These are phyloP conservation scores for Solanum boliviense DNA, from an alignment of 257 asterid species.

Conservation along the genomic window DNA sequence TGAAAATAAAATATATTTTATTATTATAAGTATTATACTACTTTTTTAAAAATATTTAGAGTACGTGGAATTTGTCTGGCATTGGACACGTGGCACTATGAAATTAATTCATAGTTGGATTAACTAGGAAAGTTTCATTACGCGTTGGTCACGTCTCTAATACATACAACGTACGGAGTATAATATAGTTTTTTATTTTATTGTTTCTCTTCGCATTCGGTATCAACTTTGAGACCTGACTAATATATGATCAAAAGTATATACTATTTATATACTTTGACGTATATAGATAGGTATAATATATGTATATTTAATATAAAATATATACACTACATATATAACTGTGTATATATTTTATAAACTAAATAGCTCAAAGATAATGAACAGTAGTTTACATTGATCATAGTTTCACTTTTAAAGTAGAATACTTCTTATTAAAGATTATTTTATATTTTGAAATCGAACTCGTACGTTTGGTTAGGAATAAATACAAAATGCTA, in stretches of 20 bases:
- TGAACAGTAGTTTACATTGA: not conserved
- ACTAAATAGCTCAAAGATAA: not conserved
- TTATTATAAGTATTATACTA: not conserved
- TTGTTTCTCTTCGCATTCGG: not conserved
- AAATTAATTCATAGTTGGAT: not conserved
- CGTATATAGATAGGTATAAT: not conserved
- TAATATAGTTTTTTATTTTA: too few relatives aligned
- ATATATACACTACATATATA: too few relatives aligned
- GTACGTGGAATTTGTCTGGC: not conserved
- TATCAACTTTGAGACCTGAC: too few relatives aligned
- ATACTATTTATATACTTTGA: not conserved
- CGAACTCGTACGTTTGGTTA: not conserved
- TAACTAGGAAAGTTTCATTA: not conserved
- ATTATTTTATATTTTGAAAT: too few relatives aligned
- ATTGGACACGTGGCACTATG: not conserved
- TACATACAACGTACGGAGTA: not conserved
- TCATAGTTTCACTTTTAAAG: too few relatives aligned
- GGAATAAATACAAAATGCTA: not conserved
- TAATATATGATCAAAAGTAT: not conserved
- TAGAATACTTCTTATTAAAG: too few relatives aligned
- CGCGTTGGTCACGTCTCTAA: not conserved
- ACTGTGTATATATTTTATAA: too few relatives aligned
- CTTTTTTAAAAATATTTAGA: too few relatives aligned
- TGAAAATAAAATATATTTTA: not conserved
- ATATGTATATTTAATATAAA: too few relatives aligned